phyloP scores from a whole-genome alignment of 192 early-diverging fungal genomes.

The Anaeromyces robustus region DNA sequence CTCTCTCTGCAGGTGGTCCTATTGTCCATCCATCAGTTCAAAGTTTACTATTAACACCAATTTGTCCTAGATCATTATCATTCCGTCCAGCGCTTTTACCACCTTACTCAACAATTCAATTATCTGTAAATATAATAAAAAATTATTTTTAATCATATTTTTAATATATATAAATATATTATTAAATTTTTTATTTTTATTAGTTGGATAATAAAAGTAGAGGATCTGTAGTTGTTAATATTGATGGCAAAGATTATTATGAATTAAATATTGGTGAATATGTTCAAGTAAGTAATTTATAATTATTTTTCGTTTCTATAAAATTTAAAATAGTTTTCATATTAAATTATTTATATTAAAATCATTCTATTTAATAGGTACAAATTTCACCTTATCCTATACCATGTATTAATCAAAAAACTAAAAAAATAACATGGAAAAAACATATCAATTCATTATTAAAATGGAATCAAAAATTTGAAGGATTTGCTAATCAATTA shows the following conservation, averaged over 20 bases:
- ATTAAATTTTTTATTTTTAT: no score
- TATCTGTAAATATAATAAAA: not conserved
- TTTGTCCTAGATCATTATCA: slow-evolving; percentile 69
- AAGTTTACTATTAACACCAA: slow-evolving; percentile 54
- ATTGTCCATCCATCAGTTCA: slow-evolving; percentile 68
- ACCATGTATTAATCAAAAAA: not conserved
- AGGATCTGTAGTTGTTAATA: not conserved
- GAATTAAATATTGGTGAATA: not conserved
- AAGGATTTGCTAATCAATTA: not conserved
- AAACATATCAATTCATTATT: not conserved
- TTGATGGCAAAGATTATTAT: not conserved
- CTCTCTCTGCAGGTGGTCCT: slow-evolving; percentile 68
- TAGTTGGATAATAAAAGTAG: not conserved
- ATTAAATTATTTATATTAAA: no score
- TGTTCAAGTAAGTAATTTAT: not conserved
- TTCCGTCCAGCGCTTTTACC: slow-evolving; percentile 73
- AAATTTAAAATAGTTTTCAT: no score
- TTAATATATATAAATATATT: no score
- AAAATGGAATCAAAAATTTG: not conserved
- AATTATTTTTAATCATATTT: not conserved
- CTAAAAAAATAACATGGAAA: not conserved
- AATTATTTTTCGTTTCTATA: no score
- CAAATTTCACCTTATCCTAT: not conserved
- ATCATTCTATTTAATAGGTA: no score
- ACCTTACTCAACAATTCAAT: slow-evolving; percentile 32